Evolutionary conservation across 805 yeast genomes (phyloP), one percentile per base, ranked within the genome.

Genomic region (Candida odintsovae): DNA sequence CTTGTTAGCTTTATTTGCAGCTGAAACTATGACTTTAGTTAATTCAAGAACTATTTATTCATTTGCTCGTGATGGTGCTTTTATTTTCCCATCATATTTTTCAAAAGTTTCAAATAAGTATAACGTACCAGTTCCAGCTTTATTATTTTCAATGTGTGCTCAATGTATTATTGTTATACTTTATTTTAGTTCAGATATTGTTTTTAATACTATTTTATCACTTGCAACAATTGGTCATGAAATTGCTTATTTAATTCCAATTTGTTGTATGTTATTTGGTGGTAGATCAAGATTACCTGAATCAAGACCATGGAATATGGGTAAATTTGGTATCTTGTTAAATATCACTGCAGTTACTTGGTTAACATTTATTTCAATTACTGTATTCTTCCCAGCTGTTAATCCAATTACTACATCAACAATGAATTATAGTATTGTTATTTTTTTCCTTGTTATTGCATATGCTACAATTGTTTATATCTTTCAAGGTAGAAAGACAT

Each of bases 61-160:
- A 9, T 64, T 66, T 56, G 65, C 68, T n/a, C 56, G 63, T 47
- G 64, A 63, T 35, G 64, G 65, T 50, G 68, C 66, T 9, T 55
- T 64, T 42, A 63, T 66, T 38, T 64, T 62, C 51, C 66, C 68
- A 40, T 50, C 52, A 12, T 49, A 45, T 42, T 62, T 67, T 45
- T 53, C 65, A 16, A 55, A 41, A 38, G 60, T 66, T 26, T 47
- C 60, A 18, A 35, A 43, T 4, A 54, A 26, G 12, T 60, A 55
- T 45, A 59, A 59, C 35, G 64, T 58, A 21, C 69, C 70, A 35
- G 52, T 59, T 22, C 62, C 62, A 22, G 62, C 60, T 15, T 42
- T 59, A 36, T 16, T 55, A 23, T 59, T 65, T 45, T 59, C 65
- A 1, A 50, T 57, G 36, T 46, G 50, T 18, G 44, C 61, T 20